Evolutionary conservation across 176 grass and related monocot genomes (phyloP).

Genomic region (Thinopyrum elongatum): DNA sequence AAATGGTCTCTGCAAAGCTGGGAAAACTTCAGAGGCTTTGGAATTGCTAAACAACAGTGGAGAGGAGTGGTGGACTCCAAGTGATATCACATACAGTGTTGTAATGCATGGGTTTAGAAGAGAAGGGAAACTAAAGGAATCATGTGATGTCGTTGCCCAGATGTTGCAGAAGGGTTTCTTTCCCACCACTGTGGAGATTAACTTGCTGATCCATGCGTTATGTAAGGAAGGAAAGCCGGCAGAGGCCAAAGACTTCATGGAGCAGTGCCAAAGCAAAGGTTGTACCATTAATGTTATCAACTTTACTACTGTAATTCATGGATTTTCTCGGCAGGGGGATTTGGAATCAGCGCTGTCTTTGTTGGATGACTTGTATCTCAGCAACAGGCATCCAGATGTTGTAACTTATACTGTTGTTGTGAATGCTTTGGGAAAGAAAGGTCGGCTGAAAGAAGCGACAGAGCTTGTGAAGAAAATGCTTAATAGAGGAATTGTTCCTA

Average conservation of each 20-base stretch:
- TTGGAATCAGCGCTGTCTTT: slow-evolving; percentile 78
- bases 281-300: slow-evolving; percentile 88
- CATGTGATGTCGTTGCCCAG: slow-evolving; percentile 74
- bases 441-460: slow-evolving; percentile 67
- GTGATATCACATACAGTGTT: slow-evolving; percentile 72
- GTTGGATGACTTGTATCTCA: slow-evolving; percentile 95
- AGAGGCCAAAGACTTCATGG: slow-evolving; percentile 88
- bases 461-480: slow-evolving; percentile 82
- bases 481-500: slow-evolving; percentile 74
- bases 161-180: slow-evolving; percentile 86
- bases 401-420: slow-evolving; percentile 88
- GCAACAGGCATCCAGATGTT: slow-evolving; percentile 87
- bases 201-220: slow-evolving; percentile 84
- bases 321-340: slow-evolving; percentile 79
- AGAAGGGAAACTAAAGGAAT: slow-evolving; percentile 85
- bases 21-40: slow-evolving; percentile 71
- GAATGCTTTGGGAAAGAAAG: slow-evolving; percentile 84
- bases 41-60: slow-evolving; percentile 79
- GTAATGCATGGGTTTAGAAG: slow-evolving; percentile 92
- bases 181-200: slow-evolving; percentile 82
- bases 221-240: slow-evolving; percentile 55
- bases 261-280: slow-evolving; percentile 83
- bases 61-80: slow-evolving; percentile 95
- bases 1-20: slow-evolving; percentile 84
- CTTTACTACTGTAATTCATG: slow-evolving; percentile 95